Evolutionary conservation across 2,329 filamentous ascomycete species (phyloP), one percentile per base, ranked within the genome.

Genomic region (Colletotrichum theobromicola): DNA sequence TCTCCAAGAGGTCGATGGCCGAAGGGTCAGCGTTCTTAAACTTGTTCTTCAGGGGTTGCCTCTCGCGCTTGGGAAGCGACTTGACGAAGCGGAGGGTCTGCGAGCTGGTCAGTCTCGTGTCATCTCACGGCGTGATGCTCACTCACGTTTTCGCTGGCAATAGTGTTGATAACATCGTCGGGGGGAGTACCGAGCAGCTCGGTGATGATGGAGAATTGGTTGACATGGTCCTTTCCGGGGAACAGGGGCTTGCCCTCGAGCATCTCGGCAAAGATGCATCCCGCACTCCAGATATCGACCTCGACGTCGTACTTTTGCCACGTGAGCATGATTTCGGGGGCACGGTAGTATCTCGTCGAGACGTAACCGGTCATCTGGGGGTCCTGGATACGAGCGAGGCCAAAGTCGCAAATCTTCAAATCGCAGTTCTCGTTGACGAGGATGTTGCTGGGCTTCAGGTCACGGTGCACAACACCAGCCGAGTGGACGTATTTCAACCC

Each of bases 251-350:
- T 98, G 83, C 97, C 97, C 87, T 98, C 96, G 74, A 99, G 90
- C 97, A 99, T 99, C 87, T 99, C 97, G 55, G 97, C 97, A 80
- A 99, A 98, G 83, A 99, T 99, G 86, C 97, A 99, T 75, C 97
- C 97, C 21, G 96, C 96, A 83, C 97, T 98, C 97, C 97, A 99
- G 83, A 99, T 98, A 84, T 99, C 97, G 73, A 99, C 97, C 87
- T 98, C 97, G 62, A 98, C 93, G 80, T 99, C 97, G 86, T 99
- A 99, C 88, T 99, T 99, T 89, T 99, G 97, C 97, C 97, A 99
- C 77, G 97, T 98, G 83, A 99, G 95, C 97, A 99, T 99, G 83
- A 99, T 99, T 86, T 99, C 97, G 21, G 97, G 97, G 10, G 97
- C 97, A 81, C 97, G 93, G 90, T 99, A 99, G 90, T 99, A 99